These are phyloP conservation scores for Globisporangium iwayamae DNA, from an alignment of 352 stramenopile genomes.

Conservation along the genomic window DNA sequence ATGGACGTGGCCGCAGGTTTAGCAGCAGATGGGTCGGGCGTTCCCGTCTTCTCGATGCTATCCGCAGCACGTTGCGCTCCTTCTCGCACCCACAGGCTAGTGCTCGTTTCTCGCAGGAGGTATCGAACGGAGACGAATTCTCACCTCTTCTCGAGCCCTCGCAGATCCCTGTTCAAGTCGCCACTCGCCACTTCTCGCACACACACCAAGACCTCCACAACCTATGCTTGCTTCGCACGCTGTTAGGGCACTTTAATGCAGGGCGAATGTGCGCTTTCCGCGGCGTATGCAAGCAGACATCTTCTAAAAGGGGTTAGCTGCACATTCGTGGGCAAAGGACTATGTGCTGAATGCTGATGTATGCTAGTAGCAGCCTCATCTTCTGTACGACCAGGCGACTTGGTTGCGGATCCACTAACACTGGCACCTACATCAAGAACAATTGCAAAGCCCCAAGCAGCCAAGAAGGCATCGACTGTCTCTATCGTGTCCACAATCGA, in stretches of 20 bases:
- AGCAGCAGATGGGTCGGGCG: neutral
- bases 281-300: too few relatives aligned
- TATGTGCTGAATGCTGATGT: too few relatives aligned
- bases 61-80: slow-evolving; percentile 17
- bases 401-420: neutral
- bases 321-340: too few relatives aligned
- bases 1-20: neutral
- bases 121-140: neutral
- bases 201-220: too few relatives aligned
- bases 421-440: neutral
- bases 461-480: slow-evolving; percentile 16
- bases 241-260: too few relatives aligned
- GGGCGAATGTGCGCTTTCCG: too few relatives aligned
- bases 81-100: slow-evolving; percentile 21
- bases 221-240: too few relatives aligned
- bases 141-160: too few relatives aligned
- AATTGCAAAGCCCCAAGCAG: neutral
- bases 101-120: slow-evolving; percentile 11
- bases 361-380: neutral
- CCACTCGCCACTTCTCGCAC: too few relatives aligned
- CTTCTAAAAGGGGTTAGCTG: too few relatives aligned
- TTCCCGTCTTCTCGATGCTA: neutral
- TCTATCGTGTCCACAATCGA: slow-evolving; percentile 22
- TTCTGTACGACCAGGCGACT: neutral
- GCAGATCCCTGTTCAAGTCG: too few relatives aligned